Conservation (phyloP, 2,329 filamentous ascomycete genomes). For the Pezicula neosporulosa region DNA sequence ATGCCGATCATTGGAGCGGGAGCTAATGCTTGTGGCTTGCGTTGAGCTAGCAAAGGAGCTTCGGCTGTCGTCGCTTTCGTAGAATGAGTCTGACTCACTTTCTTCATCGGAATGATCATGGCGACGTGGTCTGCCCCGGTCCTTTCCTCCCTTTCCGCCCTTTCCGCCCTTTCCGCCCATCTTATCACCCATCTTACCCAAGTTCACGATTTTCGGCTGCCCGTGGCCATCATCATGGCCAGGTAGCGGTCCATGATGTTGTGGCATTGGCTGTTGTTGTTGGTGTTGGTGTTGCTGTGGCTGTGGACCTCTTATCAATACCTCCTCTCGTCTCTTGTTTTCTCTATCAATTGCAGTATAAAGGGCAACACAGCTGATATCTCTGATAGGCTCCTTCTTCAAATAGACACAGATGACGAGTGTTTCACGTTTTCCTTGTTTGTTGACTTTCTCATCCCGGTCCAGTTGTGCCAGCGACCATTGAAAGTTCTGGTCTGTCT, state of each 20-base stretch:
- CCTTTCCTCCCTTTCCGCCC: neutral
- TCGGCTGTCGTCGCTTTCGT: constrained; percentile 8
- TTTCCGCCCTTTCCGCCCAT: neutral
- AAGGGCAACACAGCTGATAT: constrained; percentile 14
- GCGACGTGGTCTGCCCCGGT: neutral
- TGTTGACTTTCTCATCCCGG: constrained; percentile 8
- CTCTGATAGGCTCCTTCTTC: constrained; percentile 15
- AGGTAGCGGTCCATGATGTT: neutral
- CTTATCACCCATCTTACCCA: too few species aligned
- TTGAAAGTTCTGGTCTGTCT: constrained; percentile 20
- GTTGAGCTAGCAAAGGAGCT: constrained; percentile 9
- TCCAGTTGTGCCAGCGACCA: constrained; percentile 27
- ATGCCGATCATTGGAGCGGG: constrained; percentile 7
- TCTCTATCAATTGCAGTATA: constrained; percentile 15
- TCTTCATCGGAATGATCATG: constrained; percentile 9
- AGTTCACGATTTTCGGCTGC: too few species aligned
- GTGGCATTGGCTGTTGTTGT: constrained; percentile 6
- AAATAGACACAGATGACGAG: constrained; percentile 23
- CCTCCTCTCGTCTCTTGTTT: constrained; percentile 8
- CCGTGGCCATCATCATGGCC: neutral
- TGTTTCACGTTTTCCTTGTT: constrained; percentile 16
- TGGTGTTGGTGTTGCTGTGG: constrained; percentile 6
- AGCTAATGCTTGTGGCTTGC: constrained; percentile 13
- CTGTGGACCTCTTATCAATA: constrained; percentile 8
- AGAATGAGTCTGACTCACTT: constrained; percentile 6